Base-by-base conservation (phyloP, 2,329 filamentous ascomycete species). In the Hypocrella siamensis region DNA sequence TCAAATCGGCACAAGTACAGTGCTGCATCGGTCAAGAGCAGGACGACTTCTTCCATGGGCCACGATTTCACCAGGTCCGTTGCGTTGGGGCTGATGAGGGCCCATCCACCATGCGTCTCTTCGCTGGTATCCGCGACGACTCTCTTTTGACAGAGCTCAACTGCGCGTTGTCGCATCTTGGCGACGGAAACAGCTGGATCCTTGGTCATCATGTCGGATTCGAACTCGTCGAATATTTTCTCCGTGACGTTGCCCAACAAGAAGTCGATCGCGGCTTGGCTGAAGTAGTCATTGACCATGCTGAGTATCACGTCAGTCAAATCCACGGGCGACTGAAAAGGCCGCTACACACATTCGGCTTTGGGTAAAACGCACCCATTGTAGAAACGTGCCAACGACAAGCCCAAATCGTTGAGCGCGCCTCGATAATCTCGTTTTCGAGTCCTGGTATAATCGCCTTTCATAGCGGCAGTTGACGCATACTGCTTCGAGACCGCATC, bases 271-370 rank as follows among this genome's bases (percentile, higher is more conserved):
- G 82, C 83, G 0, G 85, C 82, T 52, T 98, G 90, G 16, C 86
- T 80, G 54, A 96, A 96, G 53, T 93, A 94, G 56, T 98, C 90
- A 43, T 93, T 93, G 41, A 98, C 85, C 56, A 96, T 90, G 42
- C 93, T 96, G 48, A 67, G 14, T 10, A 4, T 17, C 25, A 27
- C 30, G 32, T 15, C 14, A 29, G 14, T n/a, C n/a, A n/a, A n/a
- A n/a, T n/a, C n/a, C n/a, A n/a, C n/a, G n/a, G n/a, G n/a, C n/a
- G n/a, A n/a, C n/a, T n/a, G 25, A 11, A 27, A 27, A 27, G 25
- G 10, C 14, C 10, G 14, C 6, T 12, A 27, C 10, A 27, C 8
- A 6, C 9, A 27, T 12, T 27, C 14, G 19, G 9, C 14, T 14
- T 4, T 5, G 15, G 17, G 4, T 12, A 19, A n/a, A 4, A 19